Percentiles rank a stretch among this genome's conserved stretches.
Conservation (phyloP, 2,329 filamentous ascomycete genomes). For the Aspergillus spinulosporus region DNA sequence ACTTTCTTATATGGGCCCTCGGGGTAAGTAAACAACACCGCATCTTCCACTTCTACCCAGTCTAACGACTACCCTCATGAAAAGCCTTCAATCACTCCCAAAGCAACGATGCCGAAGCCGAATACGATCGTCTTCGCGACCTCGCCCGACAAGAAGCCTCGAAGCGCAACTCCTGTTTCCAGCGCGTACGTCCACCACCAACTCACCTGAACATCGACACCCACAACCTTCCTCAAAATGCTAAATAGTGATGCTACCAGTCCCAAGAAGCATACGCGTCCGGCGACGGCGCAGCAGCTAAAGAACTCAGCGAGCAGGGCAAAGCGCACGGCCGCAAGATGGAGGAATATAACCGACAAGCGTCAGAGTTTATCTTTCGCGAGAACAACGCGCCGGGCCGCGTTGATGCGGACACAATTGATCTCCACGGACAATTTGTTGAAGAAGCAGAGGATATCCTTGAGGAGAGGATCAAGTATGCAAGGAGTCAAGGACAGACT, state of each 20-base stretch:
- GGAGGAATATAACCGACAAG: constrained; percentile 86
- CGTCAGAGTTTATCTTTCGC: constrained; percentile 90
- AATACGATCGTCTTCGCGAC: constrained; percentile 88
- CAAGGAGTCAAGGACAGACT: constrained; percentile 69
- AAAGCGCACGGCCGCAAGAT: constrained; percentile 81
- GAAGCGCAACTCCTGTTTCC: constrained; percentile 76
- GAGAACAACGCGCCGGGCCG: constrained; percentile 83
- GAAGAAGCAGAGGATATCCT: constrained; percentile 93
- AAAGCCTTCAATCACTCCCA: constrained; percentile 74
- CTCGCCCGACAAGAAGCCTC: constrained; percentile 77
- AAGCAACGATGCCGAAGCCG: constrained; percentile 69
- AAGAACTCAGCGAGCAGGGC: constrained; percentile 79
- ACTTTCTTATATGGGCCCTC: constrained; percentile 45
- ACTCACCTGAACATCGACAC: background rate
- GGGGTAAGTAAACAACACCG: constrained; percentile 32
- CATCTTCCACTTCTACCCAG: background rate
- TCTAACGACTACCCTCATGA: no score
- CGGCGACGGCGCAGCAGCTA: constrained; percentile 81
- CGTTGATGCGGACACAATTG: constrained; percentile 79
- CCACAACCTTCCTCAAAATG: background rate
- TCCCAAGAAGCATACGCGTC: constrained; percentile 75
- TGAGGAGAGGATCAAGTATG: constrained; percentile 78
- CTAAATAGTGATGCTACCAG: constrained; percentile 36
- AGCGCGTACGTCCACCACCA: constrained; percentile 53
- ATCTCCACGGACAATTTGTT: constrained; percentile 91